Base-by-base conservation (phyloP, 179 eudicot genomes). In the Dionaea muscipula region DNA sequence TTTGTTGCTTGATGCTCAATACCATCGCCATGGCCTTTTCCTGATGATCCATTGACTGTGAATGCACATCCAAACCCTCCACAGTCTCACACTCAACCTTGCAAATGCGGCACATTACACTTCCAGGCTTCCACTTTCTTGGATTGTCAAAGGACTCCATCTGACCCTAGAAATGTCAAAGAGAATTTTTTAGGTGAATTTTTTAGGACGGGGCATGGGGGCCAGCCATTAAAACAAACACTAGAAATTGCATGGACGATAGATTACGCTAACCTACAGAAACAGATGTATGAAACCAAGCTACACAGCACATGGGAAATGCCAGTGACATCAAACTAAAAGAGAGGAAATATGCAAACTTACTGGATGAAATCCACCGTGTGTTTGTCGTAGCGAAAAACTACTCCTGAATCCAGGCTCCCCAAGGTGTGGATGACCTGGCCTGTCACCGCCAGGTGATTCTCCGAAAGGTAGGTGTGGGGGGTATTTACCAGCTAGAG, bases 41-140 rank as follows among this genome's bases (percentile, higher is more conserved):
- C 70, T 93, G 99, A 69, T 93, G 99, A 40, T 93, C 96, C 47
- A 82, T 76, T 26, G 99, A 79, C 60, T 93, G 99, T 24, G 94
- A 76, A 72, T 93, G 99, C 78, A 85, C 36, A 46, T 93, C 99
- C 62, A 93, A 67, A 20, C 89, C 96, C 61, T 93, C 99, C 54
- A 93, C 81, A 41, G 86, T 72, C 57, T 85, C 94, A 83, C 96
- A 93, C 57, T 88, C 95, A 63, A 93, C 74, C 58, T 76, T 77
- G 70, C 99, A 93, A 40, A 93, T 88, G 51, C 95, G 83, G 56
- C 99, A 93, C 94, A 87, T 88, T 57, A 75, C 69, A 69, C 80
- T 78, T 41, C 78, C 60, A n/a, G 78, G 65, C 62, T 71, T 80
- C 59, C 87, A 75, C 73, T 72, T 84, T 61, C 93, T 72, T 14